Evolutionary conservation across 1,284 basidiomycete genomes (phyloP), one percentile per base, ranked within the genome.

Genomic region (Inonotus hispidus): DNA sequence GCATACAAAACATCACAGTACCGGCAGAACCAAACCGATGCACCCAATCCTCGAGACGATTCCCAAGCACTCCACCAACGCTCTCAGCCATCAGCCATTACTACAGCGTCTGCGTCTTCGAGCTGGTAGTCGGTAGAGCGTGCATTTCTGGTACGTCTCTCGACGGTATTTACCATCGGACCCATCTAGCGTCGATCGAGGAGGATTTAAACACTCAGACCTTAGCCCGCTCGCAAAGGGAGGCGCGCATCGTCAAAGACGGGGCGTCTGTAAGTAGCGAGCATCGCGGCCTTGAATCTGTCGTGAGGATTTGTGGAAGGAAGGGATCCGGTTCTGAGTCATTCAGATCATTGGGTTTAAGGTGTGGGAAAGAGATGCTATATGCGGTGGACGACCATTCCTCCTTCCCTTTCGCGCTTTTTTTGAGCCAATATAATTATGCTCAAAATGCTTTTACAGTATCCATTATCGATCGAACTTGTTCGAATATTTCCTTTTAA

Each of bases 151-250:
- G 78, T 82, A 75, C 73, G 76, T 73, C 76, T 74, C 74, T 74
- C 75, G 69, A 74, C 50, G 38, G 72, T 68, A 2, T 43, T 16
- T 16, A 43, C 1, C 19, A 43, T 43, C 71, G 74, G 77, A 72
- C 79, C 74, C 80, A 49, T 75, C 76, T 72, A 81, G 78, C 76
- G 79, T 71, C 80, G 66, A 75, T 79, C 75, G 59, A 75, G 75
- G 75, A 72, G 75, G 79, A 78, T 71, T 74, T 65, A 65, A 73
- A 80, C 74, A 70, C 80, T 83, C 82, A 83, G 82, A 83, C 81
- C 81, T 82, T 83, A 74, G 75, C 80, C 82, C 80, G 77, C 82
- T 82, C 79, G 77, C 72, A 66, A 79, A 59, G 53, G 68, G 64
- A 71, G 72, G 60, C 49, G 56, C 53, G 32, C 8, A 32, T 32